Evolutionary conservation across 345 rosid species (phyloP).

Genomic region (Aurinia saxatilis): DNA sequence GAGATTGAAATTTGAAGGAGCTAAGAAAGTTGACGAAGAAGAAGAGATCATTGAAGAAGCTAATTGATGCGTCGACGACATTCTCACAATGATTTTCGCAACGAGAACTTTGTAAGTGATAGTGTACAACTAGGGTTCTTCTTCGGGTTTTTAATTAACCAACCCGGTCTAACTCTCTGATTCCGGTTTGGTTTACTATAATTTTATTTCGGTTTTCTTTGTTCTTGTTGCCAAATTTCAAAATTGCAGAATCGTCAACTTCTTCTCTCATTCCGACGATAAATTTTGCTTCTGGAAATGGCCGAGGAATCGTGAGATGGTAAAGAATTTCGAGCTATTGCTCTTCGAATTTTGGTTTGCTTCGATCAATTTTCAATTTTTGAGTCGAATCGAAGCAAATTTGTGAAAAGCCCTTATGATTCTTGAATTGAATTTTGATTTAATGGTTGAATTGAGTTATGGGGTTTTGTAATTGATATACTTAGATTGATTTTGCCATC

Average conservation of each 20-base stretch:
- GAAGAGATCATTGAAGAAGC: slow-evolving; percentile 25
- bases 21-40: slow-evolving; percentile 24
- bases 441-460: not conserved
- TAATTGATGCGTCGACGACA: slow-evolving; percentile 22
- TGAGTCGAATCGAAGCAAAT: not conserved
- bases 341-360: not conserved
- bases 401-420: not conserved
- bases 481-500: slow-evolving; percentile 4
- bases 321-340: not conserved
- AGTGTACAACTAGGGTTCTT: slow-evolving; percentile 21
- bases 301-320: not conserved
- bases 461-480: not conserved
- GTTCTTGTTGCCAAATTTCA: not conserved
- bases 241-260: not conserved
- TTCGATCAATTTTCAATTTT: not conserved
- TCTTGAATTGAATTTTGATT: not conserved
- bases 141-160: not conserved
- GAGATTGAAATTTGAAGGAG: slow-evolving; percentile 19
- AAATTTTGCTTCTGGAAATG: not conserved
- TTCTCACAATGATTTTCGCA: not conserved
- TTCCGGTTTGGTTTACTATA: slow-evolving; percentile 1
- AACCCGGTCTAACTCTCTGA: slow-evolving; percentile 3
- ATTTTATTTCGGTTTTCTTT: not conserved
- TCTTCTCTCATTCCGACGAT: not conserved
- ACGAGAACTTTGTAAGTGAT: not conserved